Conservation (phyloP, 2,329 filamentous ascomycete species). For the Lizonia empirigonia region DNA sequence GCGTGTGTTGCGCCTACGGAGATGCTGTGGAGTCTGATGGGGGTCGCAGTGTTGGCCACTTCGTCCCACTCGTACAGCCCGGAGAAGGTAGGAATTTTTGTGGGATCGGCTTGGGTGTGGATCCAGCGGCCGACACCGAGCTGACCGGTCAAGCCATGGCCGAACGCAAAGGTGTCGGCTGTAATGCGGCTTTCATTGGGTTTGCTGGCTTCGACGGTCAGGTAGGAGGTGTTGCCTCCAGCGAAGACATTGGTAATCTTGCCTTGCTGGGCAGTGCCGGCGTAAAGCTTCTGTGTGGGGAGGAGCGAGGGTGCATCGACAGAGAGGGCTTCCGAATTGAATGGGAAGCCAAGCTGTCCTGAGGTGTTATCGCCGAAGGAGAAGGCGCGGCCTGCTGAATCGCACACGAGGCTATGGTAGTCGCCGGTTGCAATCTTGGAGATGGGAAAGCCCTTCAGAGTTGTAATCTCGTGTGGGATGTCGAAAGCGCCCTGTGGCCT, state of each 20-base stretch:
- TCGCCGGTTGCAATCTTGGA: slow-evolving; percentile 81
- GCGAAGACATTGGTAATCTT: slow-evolving; percentile 79
- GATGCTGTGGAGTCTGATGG: slow-evolving; percentile 77
- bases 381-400: slow-evolving; percentile 77
- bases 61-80: slow-evolving; percentile 90
- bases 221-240: slow-evolving; percentile 85
- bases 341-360: slow-evolving; percentile 88
- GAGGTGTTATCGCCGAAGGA: slow-evolving; percentile 88
- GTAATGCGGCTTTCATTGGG: slow-evolving; percentile 64
- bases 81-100: slow-evolving; percentile 82
- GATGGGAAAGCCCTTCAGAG: slow-evolving; percentile 73
- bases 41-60: slow-evolving; percentile 65
- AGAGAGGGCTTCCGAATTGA: slow-evolving; percentile 64
- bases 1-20: slow-evolving; percentile 81
- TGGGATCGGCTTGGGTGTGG: slow-evolving; percentile 77
- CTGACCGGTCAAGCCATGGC: slow-evolving; percentile 80
- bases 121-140: slow-evolving; percentile 89
- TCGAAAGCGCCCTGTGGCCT: slow-evolving; percentile 80
- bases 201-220: slow-evolving; percentile 78
- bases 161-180: slow-evolving; percentile 84
- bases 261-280: slow-evolving; percentile 65
- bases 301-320: slow-evolving; percentile 74
- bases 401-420: slow-evolving; percentile 80
- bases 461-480: slow-evolving; percentile 77
- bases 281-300: slow-evolving; percentile 74